Evolutionary conservation across 495 filamentous ascomycete species (phyloP).

Genomic region (Talaromyces trachyspermus): DNA sequence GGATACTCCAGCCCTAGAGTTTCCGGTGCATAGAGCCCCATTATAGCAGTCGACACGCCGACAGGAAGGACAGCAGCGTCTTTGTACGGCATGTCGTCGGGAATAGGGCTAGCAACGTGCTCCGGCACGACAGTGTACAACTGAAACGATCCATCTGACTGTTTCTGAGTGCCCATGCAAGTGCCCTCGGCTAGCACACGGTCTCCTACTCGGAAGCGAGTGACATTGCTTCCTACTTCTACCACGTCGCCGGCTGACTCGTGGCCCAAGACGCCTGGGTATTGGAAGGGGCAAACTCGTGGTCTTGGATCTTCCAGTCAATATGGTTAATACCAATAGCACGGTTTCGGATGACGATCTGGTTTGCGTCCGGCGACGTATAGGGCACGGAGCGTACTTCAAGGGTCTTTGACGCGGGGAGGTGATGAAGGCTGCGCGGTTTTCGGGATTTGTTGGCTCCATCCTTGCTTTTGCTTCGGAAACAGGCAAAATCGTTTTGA

Average conservation of each 20-base stretch:
- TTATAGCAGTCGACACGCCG: conserved; percentile 24
- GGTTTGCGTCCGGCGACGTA: conserved; percentile 20
- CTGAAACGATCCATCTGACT: conserved; percentile 37
- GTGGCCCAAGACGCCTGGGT: conserved; percentile 23
- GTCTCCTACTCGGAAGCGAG: conserved; percentile 30
- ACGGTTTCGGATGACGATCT: conserved; percentile 31
- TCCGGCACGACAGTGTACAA: conserved; percentile 20
- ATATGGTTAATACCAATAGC: conserved; percentile 40
- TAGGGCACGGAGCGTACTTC: conserved; percentile 26
- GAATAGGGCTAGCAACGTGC: conserved; percentile 20
- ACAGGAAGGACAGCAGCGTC: conserved; percentile 34
- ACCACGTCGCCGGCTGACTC: conserved; percentile 37
- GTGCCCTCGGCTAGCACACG: conserved; percentile 35
- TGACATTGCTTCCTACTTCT: conserved; percentile 26
- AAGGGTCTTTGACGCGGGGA: too few relatives aligned
- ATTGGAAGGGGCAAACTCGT: conserved; percentile 11
- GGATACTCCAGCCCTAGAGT: neutral
- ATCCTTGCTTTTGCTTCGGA: too few relatives aligned
- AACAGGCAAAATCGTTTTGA: too few relatives aligned
- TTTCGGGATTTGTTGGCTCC: too few relatives aligned
- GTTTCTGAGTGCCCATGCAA: conserved; percentile 5
- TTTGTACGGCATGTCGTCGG: conserved; percentile 27
- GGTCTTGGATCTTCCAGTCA: conserved; percentile 23
- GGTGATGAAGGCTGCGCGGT: too few relatives aligned
- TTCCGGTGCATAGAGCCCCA: conserved; percentile 11